A percentile compares a stretch with the other conserved stretches of the same genome.
Conservation (phyloP, 495 filamentous ascomycete genomes). For the Aspergillus conjunctus region DNA sequence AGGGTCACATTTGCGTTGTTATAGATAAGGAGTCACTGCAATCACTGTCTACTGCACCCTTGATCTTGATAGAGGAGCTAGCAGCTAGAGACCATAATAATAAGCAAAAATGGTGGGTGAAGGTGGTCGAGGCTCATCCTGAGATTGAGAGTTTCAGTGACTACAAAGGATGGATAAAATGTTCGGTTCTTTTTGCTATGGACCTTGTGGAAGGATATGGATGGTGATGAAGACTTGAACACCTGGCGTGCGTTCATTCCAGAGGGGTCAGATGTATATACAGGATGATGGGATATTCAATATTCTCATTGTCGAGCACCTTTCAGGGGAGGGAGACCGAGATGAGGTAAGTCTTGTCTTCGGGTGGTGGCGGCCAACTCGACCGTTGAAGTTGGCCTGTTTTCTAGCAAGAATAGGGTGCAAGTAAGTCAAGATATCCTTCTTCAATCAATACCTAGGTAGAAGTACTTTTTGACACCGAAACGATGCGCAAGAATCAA, state of each 20-base stretch:
- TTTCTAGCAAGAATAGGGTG: no score
- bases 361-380: no score
- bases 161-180: neutral
- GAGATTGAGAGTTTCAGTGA: neutral
- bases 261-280: neutral
- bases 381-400: no score
- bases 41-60: neutral
- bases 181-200: neutral
- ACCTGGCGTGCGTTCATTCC: neutral
- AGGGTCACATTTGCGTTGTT: neutral
- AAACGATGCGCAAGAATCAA: no score
- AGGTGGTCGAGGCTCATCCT: neutral
- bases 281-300: neutral
- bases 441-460: no score
- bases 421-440: no score
- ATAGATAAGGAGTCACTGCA: neutral
- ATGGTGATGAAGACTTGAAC: neutral
- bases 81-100: no score
- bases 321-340: no score
- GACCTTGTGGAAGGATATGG: neutral
- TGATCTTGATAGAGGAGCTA: neutral
- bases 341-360: no score
- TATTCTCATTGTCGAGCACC: no score
- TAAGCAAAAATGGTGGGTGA: neutral
- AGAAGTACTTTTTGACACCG: no score